Evolutionary conservation across 176 grass and related monocot genomes (phyloP), one percentile per base, ranked within the genome.

Genomic region (Lolium rigidum): DNA sequence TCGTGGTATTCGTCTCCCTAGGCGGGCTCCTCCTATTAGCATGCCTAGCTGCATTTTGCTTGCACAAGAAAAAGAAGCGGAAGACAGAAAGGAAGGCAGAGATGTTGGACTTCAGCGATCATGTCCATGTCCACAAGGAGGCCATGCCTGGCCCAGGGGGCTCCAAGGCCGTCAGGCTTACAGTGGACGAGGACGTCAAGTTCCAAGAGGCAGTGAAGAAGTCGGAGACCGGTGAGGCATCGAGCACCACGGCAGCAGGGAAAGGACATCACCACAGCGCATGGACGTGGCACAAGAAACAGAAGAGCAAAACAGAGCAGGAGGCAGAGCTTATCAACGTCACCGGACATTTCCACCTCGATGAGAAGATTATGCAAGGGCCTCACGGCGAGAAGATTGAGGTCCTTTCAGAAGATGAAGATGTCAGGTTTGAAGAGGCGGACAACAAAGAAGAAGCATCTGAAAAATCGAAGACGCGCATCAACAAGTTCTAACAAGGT

Each of bases 101-200:
- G 85, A 25, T 87, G 2, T 44, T 90, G 12, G 93, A 95, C 78
- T 84, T 87, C 24, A 84, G 90, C 35, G 93, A 91, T 62, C 89
- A 83, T 16, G 85, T 85, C 56, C 93, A 93, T 44, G 87, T 98
- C 48, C 74, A 90, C 71, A 89, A 90, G 76, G 71, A 78, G 0
- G 82, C 85, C 25, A 46, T 88, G 9, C 75, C 93, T 0, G 87
- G 85, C 0, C 85, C 87, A 1, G 65, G 80, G 4, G 93, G 95
- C 13, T 55, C 76, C 39, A 82, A 89, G 35, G 28, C 65, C 6
- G 60, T 77, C 31, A 52, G 74, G 16, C 35, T 95, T 12, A 59
- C 87, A 14, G 56, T 95, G 6, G 95, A 98, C 21, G 93, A 98
- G 79, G 95, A 95, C 58, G 14, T 95, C 37, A 90, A 74, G 69